These are phyloP conservation scores for Rhodotorula babjevae DNA, from an alignment of 768 basidiomycete genomes.

Conservation along the genomic window DNA sequence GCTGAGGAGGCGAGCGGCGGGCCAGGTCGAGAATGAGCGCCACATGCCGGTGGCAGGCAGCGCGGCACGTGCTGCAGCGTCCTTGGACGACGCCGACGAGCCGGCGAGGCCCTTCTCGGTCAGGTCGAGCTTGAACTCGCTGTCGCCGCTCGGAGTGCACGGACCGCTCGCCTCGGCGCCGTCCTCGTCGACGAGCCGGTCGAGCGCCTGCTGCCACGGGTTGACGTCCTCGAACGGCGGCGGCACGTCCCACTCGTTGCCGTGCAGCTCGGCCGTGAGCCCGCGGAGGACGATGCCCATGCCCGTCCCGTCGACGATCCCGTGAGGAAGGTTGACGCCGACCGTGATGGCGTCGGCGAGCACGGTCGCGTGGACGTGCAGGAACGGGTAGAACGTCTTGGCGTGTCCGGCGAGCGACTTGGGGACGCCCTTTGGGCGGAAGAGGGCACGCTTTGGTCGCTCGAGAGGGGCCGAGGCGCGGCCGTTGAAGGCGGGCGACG, in stretches of 20 bases:
- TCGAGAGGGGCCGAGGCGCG: not conserved
- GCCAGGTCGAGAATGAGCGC: not conserved
- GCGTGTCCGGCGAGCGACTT: not conserved
- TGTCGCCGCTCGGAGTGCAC: too few relatives aligned
- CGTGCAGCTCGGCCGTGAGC: slow-evolving; percentile 3
- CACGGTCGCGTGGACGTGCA: not conserved
- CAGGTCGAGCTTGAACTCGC: too few relatives aligned
- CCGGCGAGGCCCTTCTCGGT: not conserved
- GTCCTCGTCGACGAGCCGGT: not conserved
- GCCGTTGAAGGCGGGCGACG: not conserved
- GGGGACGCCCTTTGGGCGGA: not conserved
- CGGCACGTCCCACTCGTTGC: not conserved
- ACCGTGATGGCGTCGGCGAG: not conserved
- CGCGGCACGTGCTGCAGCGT: too few relatives aligned
- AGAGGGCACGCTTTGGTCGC: not conserved
- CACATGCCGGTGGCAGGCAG: not conserved
- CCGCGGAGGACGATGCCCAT: not conserved
- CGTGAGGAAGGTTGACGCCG: slow-evolving; percentile 7
- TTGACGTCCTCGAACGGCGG: not conserved
- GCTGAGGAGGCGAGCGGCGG: not conserved
- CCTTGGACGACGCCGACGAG: too few relatives aligned
- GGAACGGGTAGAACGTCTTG: not conserved
- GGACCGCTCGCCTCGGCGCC: too few relatives aligned
- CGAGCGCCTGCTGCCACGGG: not conserved
- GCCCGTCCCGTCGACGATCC: not conserved